Evolutionary conservation across 202 grass and related monocot genomes (phyloP).

Genomic region (Hordeum pubiflorum): DNA sequence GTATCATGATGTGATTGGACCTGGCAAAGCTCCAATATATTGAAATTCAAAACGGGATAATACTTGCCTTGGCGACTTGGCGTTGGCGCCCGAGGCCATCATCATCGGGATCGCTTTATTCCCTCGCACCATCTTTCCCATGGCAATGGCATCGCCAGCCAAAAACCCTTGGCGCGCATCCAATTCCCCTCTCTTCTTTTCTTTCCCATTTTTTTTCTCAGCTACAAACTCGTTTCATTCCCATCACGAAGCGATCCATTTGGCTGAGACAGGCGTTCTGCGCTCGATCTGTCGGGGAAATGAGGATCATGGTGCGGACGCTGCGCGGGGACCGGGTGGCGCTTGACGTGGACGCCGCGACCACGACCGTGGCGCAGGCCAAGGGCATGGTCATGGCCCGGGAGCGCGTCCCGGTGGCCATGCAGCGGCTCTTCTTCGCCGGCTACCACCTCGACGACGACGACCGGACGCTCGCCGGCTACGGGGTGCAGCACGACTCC

Average conservation of each 20-base stretch:
- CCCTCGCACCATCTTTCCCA: not conserved
- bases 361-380: constrained; percentile 29
- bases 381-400: constrained; percentile 32
- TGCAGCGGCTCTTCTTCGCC: constrained; percentile 41
- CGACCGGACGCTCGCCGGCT: not conserved
- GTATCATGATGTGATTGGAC: too few species aligned
- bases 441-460: constrained; percentile 39
- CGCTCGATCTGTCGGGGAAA: not conserved
- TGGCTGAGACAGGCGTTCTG: not conserved
- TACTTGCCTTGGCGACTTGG: constrained; percentile 28
- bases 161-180: not conserved
- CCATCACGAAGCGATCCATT: not conserved
- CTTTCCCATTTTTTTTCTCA: not conserved
- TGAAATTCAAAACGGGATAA: too few species aligned
- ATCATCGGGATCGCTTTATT: constrained; percentile 32
- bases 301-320: constrained; percentile 48
- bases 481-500: constrained; percentile 28
- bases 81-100: not conserved
- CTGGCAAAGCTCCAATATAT: too few species aligned
- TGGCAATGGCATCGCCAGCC: not conserved
- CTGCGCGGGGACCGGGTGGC: constrained; percentile 41
- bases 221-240: not conserved
- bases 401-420: constrained; percentile 16
- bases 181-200: not conserved
- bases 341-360: constrained; percentile 26